Evolutionary conservation across 371 early-diverging fungal species (phyloP), one percentile per base, ranked within the genome.

Genomic region (Edhazardia aedis): DNA sequence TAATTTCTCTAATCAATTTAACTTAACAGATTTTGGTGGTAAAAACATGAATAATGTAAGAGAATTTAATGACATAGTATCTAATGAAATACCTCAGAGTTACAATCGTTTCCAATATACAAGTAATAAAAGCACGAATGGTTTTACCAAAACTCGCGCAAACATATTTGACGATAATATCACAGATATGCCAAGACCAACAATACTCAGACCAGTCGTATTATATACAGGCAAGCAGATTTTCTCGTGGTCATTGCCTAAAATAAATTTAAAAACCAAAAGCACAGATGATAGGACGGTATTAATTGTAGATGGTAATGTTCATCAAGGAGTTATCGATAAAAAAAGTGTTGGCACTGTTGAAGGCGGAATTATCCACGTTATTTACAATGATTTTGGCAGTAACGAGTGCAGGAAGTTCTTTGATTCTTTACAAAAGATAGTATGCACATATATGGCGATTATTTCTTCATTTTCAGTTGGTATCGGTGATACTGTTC

Each of bases 201-300:
- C 84, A 18, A 87, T 98, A 54, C 57, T 87, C 2, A 86, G 88
- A 68, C 99, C 99, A 7, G 78, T 81, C 61, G 85, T 84, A 21
- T 69, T 92, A 58, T 98, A 90, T 92, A 85, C 93, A 1, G 95
- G 95, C 54, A 95, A 95, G 71, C 96, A 98, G 71, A 78, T 95
- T 45, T 71, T 91, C 47, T 80, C 82, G 62, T 75, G 88, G 76
- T 77, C 89, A 22, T 83, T 98, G 53, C 89, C 89, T 16, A 80
- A 80, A 18, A 51, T 70, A 55, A 57, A 59, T 45, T 7, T 6
- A 7, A 33, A 14, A 7, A 33, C 6, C 7, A 14, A 33, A 7
- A 33, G 33, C 14, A 33, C 7, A 7, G 14, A 33, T 6, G 33
- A 33, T 33, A 33, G 33, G 6, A 33, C 33, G 6, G 89, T 94